Evolutionary conservation across 2,329 filamentous ascomycete species (phyloP).

Genomic region (Septoria petroselini): DNA sequence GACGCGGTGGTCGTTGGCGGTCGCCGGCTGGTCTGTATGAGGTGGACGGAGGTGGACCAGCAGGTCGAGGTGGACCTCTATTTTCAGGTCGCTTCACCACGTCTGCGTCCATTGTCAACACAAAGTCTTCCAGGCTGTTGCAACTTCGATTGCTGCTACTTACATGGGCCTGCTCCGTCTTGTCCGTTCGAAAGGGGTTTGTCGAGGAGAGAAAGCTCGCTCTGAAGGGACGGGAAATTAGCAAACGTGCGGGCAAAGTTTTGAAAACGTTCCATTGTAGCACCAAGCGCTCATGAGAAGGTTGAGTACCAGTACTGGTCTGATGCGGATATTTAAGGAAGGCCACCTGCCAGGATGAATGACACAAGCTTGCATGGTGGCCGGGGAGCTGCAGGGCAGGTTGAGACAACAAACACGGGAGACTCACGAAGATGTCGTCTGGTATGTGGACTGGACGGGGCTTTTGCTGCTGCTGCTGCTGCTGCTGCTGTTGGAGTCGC

Average conservation of each 20-base stretch:
- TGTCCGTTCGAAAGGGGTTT: constrained; percentile 44
- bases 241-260: constrained; percentile 42
- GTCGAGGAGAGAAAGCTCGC: constrained; percentile 65
- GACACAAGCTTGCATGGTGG: constrained; percentile 23
- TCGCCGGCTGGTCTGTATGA: constrained; percentile 63
- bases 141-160: constrained; percentile 25
- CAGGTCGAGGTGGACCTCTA: constrained; percentile 45
- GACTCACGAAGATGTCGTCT: constrained; percentile 74
- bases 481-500: constrained; percentile 7
- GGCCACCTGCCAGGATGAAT: constrained; percentile 21
- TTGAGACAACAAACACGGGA: constrained; percentile 13
- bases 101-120: constrained; percentile 22
- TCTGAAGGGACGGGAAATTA: constrained; percentile 53
- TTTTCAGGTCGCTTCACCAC: constrained; percentile 30
- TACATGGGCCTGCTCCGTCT: constrained; percentile 15
- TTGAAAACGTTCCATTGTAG: constrained; percentile 42
- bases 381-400: constrained; percentile 24
- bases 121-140: neutral
- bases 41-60: constrained; percentile 41
- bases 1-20: constrained; percentile 41
- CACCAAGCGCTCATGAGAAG: constrained; percentile 7
- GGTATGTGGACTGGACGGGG: constrained; percentile 50
- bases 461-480: constrained; percentile 4
- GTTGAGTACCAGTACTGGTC: constrained; percentile 1
- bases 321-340: constrained; percentile 7